Conservation (phyloP, 805 yeast species). For the Yarrowia sp. region DNA sequence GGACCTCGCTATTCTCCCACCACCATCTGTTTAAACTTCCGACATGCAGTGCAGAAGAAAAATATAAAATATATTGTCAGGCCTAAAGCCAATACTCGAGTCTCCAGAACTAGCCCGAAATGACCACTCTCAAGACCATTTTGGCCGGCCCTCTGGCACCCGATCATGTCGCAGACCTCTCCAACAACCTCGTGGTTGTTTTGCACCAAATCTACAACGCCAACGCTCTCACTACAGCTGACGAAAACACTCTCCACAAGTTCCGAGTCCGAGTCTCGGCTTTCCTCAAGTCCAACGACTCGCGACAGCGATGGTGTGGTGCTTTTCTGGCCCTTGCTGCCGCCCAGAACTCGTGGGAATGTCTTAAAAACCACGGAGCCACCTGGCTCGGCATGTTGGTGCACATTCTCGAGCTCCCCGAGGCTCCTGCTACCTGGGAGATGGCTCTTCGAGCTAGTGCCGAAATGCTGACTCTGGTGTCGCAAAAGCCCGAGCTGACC, state of each 20-base stretch:
- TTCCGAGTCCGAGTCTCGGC: slow-evolving; percentile 36
- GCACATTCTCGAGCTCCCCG: slow-evolving; percentile 41
- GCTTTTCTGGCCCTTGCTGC: slow-evolving; percentile 36
- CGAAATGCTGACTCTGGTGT: slow-evolving; percentile 35
- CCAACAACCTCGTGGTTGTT: slow-evolving; percentile 23
- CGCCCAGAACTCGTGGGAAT: slow-evolving; percentile 32
- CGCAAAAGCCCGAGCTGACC: slow-evolving; percentile 79
- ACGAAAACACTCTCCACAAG: slow-evolving; percentile 32
- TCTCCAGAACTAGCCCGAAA: background rate
- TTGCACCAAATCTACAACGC: slow-evolving; percentile 27
- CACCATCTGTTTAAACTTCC: background rate
- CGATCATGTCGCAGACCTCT: slow-evolving; percentile 23
- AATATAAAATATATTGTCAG: slow-evolving; percentile 7
- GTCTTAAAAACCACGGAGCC: slow-evolving; percentile 41
- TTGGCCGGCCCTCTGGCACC: slow-evolving; percentile 28
- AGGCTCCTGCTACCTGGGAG: slow-evolving; percentile 35
- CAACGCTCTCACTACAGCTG: slow-evolving; percentile 25
- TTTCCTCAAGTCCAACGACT: slow-evolving; percentile 40
- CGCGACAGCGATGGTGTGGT: slow-evolving; percentile 41
- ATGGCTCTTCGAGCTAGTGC: slow-evolving; percentile 34
- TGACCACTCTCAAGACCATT: slow-evolving; percentile 25
- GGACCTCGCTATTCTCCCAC: background rate
- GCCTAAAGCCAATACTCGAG: slow-evolving; percentile 5
- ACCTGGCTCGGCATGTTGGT: slow-evolving; percentile 40
- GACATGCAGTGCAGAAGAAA: slow-evolving; percentile 12